Evolutionary conservation across 2,329 filamentous ascomycete species (phyloP).

Genomic region (Gremmenia infestans): DNA sequence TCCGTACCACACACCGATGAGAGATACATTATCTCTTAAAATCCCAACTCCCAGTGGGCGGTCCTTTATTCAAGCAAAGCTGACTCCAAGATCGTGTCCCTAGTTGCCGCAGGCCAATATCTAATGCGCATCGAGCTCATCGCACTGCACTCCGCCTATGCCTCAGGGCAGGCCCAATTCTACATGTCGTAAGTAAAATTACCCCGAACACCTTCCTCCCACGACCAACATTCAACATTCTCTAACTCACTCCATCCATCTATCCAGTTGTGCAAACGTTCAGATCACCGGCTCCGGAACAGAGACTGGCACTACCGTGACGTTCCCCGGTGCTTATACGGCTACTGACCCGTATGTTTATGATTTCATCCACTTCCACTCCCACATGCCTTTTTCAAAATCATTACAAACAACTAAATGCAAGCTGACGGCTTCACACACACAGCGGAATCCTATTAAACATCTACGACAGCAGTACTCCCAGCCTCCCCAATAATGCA

Average conservation of each 20-base stretch:
- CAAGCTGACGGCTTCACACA: not conserved
- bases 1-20: too few relatives aligned
- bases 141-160: slow-evolving; percentile 43
- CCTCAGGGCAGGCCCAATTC: slow-evolving; percentile 23
- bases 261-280: slow-evolving; percentile 37
- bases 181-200: slow-evolving; percentile 28
- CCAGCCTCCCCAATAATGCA: slow-evolving; percentile 33
- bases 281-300: slow-evolving; percentile 42
- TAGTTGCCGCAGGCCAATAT: slow-evolving; percentile 48
- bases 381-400: slow-evolving; percentile 4
- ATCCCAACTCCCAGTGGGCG: too few relatives aligned
- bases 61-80: too few relatives aligned
- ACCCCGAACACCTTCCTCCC: too few relatives aligned
- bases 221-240: not conserved
- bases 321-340: slow-evolving; percentile 45
- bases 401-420: too few relatives aligned
- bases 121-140: slow-evolving; percentile 50
- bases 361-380: slow-evolving; percentile 10
- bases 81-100: too few relatives aligned
- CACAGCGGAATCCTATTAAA: slow-evolving; percentile 31
- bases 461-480: slow-evolving; percentile 36
- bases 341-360: slow-evolving; percentile 41
- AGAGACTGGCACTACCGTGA: slow-evolving; percentile 37
- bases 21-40: too few relatives aligned
- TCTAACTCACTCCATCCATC: not conserved